Conservation (phyloP, 768 basidiomycete species). For the Kwoniella sp. region DNA sequence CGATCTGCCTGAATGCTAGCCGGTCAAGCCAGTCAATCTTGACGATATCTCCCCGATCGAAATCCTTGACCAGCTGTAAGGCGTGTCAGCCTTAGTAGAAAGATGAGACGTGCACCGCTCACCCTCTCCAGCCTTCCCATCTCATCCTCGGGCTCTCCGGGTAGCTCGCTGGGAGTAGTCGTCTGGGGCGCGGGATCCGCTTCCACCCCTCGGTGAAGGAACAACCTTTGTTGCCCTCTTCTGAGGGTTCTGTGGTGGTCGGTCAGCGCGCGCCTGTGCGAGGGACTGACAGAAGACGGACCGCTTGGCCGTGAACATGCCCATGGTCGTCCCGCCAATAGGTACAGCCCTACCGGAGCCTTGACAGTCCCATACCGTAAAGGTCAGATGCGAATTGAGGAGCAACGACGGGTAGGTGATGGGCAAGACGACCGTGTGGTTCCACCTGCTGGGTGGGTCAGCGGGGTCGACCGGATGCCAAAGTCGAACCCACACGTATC, state of each 20-base stretch:
- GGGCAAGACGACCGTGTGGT: conserved; percentile 88
- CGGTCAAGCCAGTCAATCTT: conserved; percentile 96
- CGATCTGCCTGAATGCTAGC: conserved; percentile 88
- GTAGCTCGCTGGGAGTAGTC: conserved; percentile 80
- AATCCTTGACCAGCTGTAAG: conserved; percentile 70
- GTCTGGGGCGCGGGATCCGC: conserved; percentile 81
- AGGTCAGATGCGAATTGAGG: conserved; percentile 76
- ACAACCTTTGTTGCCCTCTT: conserved; percentile 82
- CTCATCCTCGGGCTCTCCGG: conserved; percentile 65
- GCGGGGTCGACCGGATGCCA: not conserved
- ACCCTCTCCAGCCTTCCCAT: conserved; percentile 95
- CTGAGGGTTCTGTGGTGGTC: conserved; percentile 65
- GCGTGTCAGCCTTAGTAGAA: not conserved
- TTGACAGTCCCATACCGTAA: conserved; percentile 94
- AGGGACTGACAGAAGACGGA: conserved; percentile 50
- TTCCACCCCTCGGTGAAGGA: conserved; percentile 74
- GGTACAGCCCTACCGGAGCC: conserved; percentile 73
- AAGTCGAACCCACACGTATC: conserved; percentile 60
- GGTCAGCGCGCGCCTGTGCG: not conserved
- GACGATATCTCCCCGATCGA: conserved; percentile 85
- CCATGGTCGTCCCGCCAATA: conserved; percentile 86
- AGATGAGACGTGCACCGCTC: not conserved
- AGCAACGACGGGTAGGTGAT: conserved; percentile 93
- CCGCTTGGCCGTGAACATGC: conserved; percentile 91
- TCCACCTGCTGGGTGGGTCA: conserved; percentile 63